phyloP scores from a whole-genome alignment of 768 basidiomycete genomes.

The Obba rivulosa region DNA sequence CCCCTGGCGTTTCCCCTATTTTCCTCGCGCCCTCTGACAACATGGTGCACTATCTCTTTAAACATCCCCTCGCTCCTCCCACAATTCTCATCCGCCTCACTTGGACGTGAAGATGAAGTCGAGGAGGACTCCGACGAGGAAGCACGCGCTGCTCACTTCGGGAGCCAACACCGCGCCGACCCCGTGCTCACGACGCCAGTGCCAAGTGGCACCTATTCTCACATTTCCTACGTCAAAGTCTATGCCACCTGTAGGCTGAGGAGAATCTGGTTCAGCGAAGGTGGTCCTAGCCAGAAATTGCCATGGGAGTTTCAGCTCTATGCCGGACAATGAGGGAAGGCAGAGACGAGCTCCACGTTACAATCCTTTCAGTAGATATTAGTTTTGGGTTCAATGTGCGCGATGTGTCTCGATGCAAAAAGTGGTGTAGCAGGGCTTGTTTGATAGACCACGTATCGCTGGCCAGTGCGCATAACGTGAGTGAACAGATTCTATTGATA shows the following conservation, averaged over 20 bases:
- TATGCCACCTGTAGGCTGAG: constrained; percentile 75
- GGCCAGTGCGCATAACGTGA: no score
- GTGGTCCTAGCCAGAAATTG: constrained; percentile 41
- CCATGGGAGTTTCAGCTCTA: constrained; percentile 82
- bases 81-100: constrained; percentile 51
- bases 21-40: constrained; percentile 54
- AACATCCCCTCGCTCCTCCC: constrained; percentile 55
- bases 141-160: constrained; percentile 2
- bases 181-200: constrained; percentile 17
- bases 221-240: constrained; percentile 68
- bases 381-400: no score
- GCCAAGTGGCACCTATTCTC: constrained; percentile 55
- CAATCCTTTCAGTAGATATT: no score
- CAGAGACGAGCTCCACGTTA: no score
- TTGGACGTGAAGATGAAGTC: constrained; percentile 16
- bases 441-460: no score
- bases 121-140: constrained; percentile 18
- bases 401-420: no score
- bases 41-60: constrained; percentile 65
- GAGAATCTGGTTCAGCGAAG: constrained; percentile 71
- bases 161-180: constrained; percentile 8
- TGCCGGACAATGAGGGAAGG: constrained; percentile 13
- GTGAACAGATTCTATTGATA: no score
- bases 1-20: constrained; percentile 59
- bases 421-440: no score